phyloP scores from a whole-genome alignment of 2,329 filamentous ascomycete species.

The Colletotrichum echinochloae region DNA sequence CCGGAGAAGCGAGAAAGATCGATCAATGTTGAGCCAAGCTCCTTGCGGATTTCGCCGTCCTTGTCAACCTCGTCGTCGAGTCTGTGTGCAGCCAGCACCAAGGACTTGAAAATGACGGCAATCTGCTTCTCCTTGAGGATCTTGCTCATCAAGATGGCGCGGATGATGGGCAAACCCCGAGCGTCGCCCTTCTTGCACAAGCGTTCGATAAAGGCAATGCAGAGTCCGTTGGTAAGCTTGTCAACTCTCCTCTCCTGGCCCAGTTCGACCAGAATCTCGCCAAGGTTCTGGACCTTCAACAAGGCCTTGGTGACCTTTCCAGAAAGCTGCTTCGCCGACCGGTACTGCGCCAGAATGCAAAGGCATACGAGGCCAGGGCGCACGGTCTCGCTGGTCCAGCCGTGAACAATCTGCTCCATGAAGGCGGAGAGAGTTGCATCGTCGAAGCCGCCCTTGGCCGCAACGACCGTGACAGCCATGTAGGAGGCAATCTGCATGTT shows the following conservation, averaged over 20 bases:
- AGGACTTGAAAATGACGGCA: conserved; percentile 72
- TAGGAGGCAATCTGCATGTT: conserved; percentile 89
- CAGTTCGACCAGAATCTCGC: conserved; percentile 70
- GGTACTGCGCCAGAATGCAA: conserved; percentile 84
- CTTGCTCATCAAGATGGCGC: conserved; percentile 69
- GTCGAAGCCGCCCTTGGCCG: conserved; percentile 82
- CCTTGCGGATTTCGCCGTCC: conserved; percentile 68
- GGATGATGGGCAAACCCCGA: conserved; percentile 68
- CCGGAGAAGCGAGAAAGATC: conserved; percentile 71
- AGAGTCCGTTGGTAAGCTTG: conserved; percentile 78
- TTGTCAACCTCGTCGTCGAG: conserved; percentile 66
- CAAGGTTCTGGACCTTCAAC: conserved; percentile 71
- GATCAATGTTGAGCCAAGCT: conserved; percentile 76
- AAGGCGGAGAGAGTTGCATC: conserved; percentile 85
- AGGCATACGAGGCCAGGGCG: conserved; percentile 82
- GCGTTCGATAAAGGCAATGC: conserved; percentile 72
- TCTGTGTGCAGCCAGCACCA: conserved; percentile 71
- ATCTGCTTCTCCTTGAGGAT: conserved; percentile 73
- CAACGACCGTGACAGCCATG: conserved; percentile 89
- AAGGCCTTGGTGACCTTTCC: conserved; percentile 77
- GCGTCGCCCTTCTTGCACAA: conserved; percentile 70
- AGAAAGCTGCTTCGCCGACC: conserved; percentile 76
- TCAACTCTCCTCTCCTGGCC: conserved; percentile 75
- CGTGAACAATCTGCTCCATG: conserved; percentile 87
- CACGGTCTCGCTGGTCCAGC: conserved; percentile 80